Evolutionary conservation across 208 protist genomes (phyloP).

Genomic region (Tritrichomonas foetus): DNA sequence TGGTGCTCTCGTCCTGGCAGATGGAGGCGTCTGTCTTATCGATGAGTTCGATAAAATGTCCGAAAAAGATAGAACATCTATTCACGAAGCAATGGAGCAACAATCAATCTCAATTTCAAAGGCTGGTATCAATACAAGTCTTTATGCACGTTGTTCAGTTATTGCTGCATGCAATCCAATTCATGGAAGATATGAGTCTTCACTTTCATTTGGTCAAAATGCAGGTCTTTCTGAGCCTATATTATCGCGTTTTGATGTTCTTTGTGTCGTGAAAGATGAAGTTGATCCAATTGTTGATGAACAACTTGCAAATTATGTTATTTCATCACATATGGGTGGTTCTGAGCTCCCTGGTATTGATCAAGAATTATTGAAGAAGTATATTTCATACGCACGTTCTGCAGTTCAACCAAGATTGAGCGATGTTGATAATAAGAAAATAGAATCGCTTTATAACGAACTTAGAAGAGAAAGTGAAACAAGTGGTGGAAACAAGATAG

Average conservation of each 20-base stretch:
- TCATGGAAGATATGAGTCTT: slow-evolving; percentile 83
- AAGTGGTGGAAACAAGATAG: slow-evolving; percentile 85
- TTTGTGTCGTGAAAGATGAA: slow-evolving; percentile 81
- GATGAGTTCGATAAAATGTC: slow-evolving; percentile 99
- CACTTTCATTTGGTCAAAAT: slow-evolving; percentile 79
- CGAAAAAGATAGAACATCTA: slow-evolving; percentile 83
- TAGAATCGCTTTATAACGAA: slow-evolving; percentile 85
- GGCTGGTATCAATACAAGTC: slow-evolving; percentile 98
- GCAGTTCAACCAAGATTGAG: slow-evolving; percentile 40
- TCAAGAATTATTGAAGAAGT: slow-evolving; percentile 89
- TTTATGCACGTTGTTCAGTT: slow-evolving; percentile 79
- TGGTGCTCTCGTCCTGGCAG: slow-evolving; percentile 97
- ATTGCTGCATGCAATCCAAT: slow-evolving; percentile 98
- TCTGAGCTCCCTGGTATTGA: slow-evolving; percentile 59
- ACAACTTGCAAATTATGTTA: slow-evolving; percentile 85
- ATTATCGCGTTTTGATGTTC: slow-evolving; percentile 92
- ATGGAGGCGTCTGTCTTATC: slow-evolving; percentile 95
- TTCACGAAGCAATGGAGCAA: slow-evolving; percentile 99
- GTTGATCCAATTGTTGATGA: slow-evolving; percentile 70
- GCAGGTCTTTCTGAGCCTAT: slow-evolving; percentile 97
- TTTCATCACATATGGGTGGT: slow-evolving; percentile 73
- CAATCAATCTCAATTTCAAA: slow-evolving; percentile 97
- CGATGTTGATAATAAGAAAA: slow-evolving; percentile 80
- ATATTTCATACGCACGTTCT: slow-evolving; percentile 84
- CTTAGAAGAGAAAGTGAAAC: slow-evolving; percentile 78